Base-by-base conservation (phyloP, 495 filamentous ascomycete species). In the Bombardia bombarda region DNA sequence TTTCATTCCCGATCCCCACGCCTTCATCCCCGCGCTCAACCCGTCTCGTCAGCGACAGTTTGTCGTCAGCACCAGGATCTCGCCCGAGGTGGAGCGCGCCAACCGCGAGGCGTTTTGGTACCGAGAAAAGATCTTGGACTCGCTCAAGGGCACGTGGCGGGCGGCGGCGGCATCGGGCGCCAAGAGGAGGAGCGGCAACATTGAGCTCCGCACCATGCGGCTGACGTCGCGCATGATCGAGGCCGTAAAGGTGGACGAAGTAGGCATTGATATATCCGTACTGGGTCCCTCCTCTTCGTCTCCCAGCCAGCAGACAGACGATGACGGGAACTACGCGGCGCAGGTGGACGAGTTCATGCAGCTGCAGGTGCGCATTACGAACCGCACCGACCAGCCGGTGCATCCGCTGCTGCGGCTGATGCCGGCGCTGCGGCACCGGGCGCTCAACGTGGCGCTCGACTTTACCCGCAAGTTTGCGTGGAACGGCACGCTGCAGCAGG, bases 101-200 rank as follows among this genome's bases (percentile, higher is more conserved):
- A 82, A 73, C 32, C 75, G 90, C 30, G 87, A 95, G 65, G 80
- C 82, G 2, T 95, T 95, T 61, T 95, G 90, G 90, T 95, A 87
- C 65, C 77, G 90, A 6, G 84, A 93, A 55, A 83, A 82, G 55
- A 72, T 96, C 2, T 72, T 96, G 8, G 83, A 85, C 45, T 69
- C 71, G 17, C 59, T 95, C 2, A 65, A 65, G 4, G 90, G 80
- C 2, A 72, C 67, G 2, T 96, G 90, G 90, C 35, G 47, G 21
- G 46, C 57, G 7, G 37, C 43, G 5, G 75, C 68, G 24, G 83
- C 87, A 20, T 47, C 71, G 17, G 63, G 69, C 1, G 66, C 62
- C 4, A 74, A 74, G 0, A 61, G 66, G 1, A 69, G 86, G 31
- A 63, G 68, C 31, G 90, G 90, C 4, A 72, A 70, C 1, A 75